phyloP scores from a whole-genome alignment of 805 yeast genomes.

The Sugiyamaella valdiviana region DNA sequence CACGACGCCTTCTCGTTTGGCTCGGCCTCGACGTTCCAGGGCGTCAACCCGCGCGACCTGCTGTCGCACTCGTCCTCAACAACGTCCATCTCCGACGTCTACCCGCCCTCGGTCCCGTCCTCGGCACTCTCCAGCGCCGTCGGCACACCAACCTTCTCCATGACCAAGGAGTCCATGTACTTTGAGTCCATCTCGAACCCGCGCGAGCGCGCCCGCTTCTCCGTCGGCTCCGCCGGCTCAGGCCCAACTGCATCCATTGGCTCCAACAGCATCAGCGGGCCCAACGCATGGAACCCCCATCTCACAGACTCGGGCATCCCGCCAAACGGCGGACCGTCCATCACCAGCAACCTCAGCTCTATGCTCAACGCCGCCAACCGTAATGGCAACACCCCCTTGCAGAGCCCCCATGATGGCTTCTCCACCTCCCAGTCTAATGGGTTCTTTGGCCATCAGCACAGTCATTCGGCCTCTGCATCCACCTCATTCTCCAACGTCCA shows the following conservation, averaged over 20 bases:
- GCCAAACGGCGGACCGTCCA: not conserved
- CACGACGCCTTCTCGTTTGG: not conserved
- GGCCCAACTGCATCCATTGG: not conserved
- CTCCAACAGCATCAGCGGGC: not conserved
- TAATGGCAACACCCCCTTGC: not conserved
- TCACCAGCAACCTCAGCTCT: not conserved
- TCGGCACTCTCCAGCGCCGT: constrained; percentile 9
- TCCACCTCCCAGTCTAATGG: not conserved
- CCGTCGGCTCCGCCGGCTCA: constrained; percentile 1
- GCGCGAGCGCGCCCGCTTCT: constrained; percentile 11
- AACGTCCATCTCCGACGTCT: constrained; percentile 12
- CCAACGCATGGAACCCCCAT: not conserved
- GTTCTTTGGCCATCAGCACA: constrained; percentile 1
- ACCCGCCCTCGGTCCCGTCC: constrained; percentile 4
- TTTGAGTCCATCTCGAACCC: constrained; percentile 14
- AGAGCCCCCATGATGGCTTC: not conserved
- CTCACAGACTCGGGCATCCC: not conserved
- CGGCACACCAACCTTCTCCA: constrained; percentile 8
- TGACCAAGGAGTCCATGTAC: constrained; percentile 10
- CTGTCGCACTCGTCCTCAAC: constrained; percentile 7
- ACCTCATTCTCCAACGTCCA: constrained; percentile 2
- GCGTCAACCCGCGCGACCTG: constrained; percentile 6
- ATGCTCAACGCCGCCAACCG: not conserved
- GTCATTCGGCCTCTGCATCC: constrained; percentile 1
- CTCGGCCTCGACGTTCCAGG: not conserved